Base-by-base conservation (phyloP, 208 protist genomes). In the Trypanosoma conorhini region DNA sequence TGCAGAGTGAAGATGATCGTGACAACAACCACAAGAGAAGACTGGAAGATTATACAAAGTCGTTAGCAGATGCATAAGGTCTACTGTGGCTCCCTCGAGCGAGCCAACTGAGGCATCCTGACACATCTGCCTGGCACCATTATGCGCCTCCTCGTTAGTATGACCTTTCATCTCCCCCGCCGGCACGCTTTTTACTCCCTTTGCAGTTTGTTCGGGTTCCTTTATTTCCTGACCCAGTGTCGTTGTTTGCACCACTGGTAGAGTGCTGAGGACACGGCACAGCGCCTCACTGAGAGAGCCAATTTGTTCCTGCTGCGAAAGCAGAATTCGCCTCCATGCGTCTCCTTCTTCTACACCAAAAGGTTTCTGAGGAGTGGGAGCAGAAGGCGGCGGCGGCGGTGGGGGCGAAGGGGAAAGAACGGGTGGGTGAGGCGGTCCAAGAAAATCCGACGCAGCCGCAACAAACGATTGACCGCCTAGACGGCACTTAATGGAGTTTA, bases 11-110 rank as follows among this genome's bases (percentile, higher is more conserved):
- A 76, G 48, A 30, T 60, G n/a, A 9, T 60, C 50, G 33, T 38
- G 50, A n/a, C 63, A 70, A 12, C 42, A 21, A 10, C 66, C 62
- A 55, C 72, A 72, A 19, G n/a, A 28, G 19, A 66, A 19, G 10
- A 31, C 46, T 33, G 65, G 58, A 56, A 72, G 51, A 38, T 57
- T 72, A 40, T 77, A 77, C 51, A 77, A 68, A n/a, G 46, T 57
- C 19, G 63, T 77, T 30, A 77, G 38, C 42, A 77, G 58, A 28
- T 77, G 44, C 9, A 77, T 66, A 42, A 77, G 46, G 40, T 72
- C 72, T 28, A 77, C 40, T 46, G 40, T 21, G 22, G 10, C 24
- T 51, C 52, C 44, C 21, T 38, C 38, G 8, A 31, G 24, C 9
- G 52, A 52, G 0, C 22, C 67, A 10, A 65, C 57, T 2, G 59